A percentile compares a stretch with the other conserved stretches of the same genome.
phyloP scores from a whole-genome alignment of 2,329 filamentous ascomycete species.

The Cladophialophora chaetospira region DNA sequence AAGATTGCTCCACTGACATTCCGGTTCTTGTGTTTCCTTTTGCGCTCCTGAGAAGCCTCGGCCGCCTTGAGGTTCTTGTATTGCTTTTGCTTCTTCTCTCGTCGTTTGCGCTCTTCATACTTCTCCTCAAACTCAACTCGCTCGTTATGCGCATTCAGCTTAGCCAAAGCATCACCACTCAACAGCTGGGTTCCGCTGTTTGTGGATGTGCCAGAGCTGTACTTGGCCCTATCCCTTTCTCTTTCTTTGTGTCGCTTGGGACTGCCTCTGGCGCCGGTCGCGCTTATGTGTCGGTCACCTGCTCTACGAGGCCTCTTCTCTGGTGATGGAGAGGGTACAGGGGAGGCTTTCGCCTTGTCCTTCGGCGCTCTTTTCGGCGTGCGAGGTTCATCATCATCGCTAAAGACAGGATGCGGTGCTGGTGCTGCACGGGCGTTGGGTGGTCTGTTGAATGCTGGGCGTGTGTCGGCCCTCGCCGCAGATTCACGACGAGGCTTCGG shows the following conservation, averaged over 20 bases:
- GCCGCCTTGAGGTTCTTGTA: conserved; percentile 35
- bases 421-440: conserved; percentile 33
- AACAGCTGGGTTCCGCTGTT: conserved; percentile 48
- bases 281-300: conserved; percentile 37
- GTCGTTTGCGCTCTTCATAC: conserved; percentile 43
- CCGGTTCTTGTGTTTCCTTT: conserved; percentile 55
- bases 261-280: conserved; percentile 26
- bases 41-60: conserved; percentile 40
- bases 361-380: conserved; percentile 25
- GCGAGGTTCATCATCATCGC: conserved; percentile 11
- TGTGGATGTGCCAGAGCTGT: conserved; percentile 46
- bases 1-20: conserved; percentile 70
- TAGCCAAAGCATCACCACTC: conserved; percentile 62
- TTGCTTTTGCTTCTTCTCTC: conserved; percentile 42
- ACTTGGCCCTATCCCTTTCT: conserved; percentile 32
- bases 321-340: conserved; percentile 26
- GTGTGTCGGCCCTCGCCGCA: conserved; percentile 35
- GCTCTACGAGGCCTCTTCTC: conserved; percentile 23
- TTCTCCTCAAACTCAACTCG: conserved; percentile 52
- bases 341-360: conserved; percentile 29
- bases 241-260: conserved; percentile 22
- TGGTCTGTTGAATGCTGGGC: conserved; percentile 37
- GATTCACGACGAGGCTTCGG: conserved; percentile 34
- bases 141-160: conserved; percentile 65
- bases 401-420: conserved; percentile 7